Evolutionary conservation across 148 eudicot species (phyloP).

Genomic region (Persicaria maculosa): DNA sequence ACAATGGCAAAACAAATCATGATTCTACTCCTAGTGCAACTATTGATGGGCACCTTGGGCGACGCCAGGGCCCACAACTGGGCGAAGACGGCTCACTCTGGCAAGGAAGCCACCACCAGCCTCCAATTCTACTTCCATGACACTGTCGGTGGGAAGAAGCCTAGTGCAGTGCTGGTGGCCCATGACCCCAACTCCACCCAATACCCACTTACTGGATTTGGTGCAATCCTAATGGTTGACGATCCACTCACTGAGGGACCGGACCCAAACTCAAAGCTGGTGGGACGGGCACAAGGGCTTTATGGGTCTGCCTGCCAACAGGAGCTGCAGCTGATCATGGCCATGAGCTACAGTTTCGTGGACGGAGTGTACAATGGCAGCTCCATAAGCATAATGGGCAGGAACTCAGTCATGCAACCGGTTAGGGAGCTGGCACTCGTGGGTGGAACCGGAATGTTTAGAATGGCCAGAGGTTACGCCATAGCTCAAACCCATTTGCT

Average conservation of each 20-base stretch:
- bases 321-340: slow-evolving; percentile 30
- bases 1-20: not conserved
- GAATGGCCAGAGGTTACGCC: slow-evolving; percentile 41
- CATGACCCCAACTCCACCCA: not conserved
- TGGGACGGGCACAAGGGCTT: slow-evolving; percentile 47
- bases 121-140: slow-evolving; percentile 66
- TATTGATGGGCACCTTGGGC: not conserved
- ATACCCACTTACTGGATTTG: slow-evolving; percentile 9
- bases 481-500: slow-evolving; percentile 31
- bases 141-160: slow-evolving; percentile 30
- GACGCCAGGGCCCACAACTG: slow-evolving; percentile 17
- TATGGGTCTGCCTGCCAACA: slow-evolving; percentile 28
- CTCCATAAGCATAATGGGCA: slow-evolving; percentile 27
- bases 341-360: slow-evolving; percentile 28
- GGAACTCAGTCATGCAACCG: slow-evolving; percentile 20
- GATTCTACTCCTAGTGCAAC: not conserved
- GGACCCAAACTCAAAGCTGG: slow-evolving; percentile 21
- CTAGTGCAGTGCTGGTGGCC: slow-evolving; percentile 36
- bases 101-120: slow-evolving; percentile 21
- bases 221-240: slow-evolving; percentile 24
- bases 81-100: slow-evolving; percentile 25
- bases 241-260: slow-evolving; percentile 35
- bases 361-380: slow-evolving; percentile 47
- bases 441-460: slow-evolving; percentile 49
- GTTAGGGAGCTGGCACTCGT: slow-evolving; percentile 47